Evolutionary conservation across 805 yeast species (phyloP).

Genomic region (Kuraishia cidri): DNA sequence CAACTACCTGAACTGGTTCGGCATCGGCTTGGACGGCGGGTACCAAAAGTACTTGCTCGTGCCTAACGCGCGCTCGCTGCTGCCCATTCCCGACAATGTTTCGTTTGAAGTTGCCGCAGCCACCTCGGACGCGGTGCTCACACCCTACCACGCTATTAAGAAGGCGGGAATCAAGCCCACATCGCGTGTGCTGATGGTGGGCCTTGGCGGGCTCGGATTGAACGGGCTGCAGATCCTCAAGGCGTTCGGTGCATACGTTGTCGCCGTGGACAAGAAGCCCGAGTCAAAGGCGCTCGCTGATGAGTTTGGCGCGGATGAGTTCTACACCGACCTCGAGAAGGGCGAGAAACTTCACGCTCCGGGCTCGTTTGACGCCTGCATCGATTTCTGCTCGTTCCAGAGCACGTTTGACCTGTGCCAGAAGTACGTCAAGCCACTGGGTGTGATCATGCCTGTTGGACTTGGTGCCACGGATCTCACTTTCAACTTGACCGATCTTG

Average conservation of each 20-base stretch:
- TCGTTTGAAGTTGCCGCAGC: slow-evolving; percentile 19
- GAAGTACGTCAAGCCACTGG: slow-evolving; percentile 22
- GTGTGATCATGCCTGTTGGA: slow-evolving; percentile 33
- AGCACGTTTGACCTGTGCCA: slow-evolving; percentile 14
- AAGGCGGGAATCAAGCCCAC: slow-evolving; percentile 13
- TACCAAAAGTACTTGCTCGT: slow-evolving; percentile 18
- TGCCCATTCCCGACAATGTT: slow-evolving; percentile 19
- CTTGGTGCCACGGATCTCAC: slow-evolving; percentile 24
- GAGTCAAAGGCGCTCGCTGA: slow-evolving; percentile 18
- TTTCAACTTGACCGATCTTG: slow-evolving; percentile 24
- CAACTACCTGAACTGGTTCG: slow-evolving; percentile 10
- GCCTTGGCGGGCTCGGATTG: slow-evolving; percentile 24
- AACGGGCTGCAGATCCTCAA: slow-evolving; percentile 20
- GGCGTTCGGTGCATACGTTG: slow-evolving; percentile 10
- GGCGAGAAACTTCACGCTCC: too few species aligned
- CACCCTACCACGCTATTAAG: slow-evolving; percentile 23
- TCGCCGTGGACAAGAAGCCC: slow-evolving; percentile 15
- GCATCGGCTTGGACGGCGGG: slow-evolving; percentile 20
- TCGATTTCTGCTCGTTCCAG: slow-evolving; percentile 13
- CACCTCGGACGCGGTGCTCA: slow-evolving; percentile 21
- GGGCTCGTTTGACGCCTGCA: slow-evolving; percentile 26
- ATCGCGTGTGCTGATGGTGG: slow-evolving; percentile 16
- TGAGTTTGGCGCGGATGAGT: slow-evolving; percentile 31
- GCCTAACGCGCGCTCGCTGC: slow-evolving; percentile 8
- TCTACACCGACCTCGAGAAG: slow-evolving; percentile 20